Conservation (phyloP, 306 rosid species). For the Mimosa bimucronata region DNA sequence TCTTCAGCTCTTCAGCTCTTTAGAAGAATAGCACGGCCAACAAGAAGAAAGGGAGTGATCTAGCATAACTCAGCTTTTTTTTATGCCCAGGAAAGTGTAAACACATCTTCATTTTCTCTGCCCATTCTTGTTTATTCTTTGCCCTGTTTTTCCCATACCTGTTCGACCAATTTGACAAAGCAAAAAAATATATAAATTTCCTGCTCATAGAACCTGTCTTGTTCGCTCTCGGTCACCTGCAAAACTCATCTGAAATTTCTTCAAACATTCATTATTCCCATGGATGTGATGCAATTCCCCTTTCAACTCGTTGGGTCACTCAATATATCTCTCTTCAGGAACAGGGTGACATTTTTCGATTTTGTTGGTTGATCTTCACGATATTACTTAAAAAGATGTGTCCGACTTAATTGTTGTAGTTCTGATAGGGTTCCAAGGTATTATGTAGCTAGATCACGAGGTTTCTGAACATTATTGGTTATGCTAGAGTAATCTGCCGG, state of each 20-base stretch:
- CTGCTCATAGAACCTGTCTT: neutral
- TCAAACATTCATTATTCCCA: constrained; percentile 13
- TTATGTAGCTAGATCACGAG: constrained; percentile 9
- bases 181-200: neutral
- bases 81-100: neutral
- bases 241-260: no score
- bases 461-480: neutral
- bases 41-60: no score
- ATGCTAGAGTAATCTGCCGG: neutral
- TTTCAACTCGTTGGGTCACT: neutral
- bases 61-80: no score
- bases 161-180: no score
- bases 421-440: neutral
- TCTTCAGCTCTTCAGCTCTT: no score
- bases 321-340: no score
- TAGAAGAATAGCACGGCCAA: no score
- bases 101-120: neutral
- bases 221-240: neutral
- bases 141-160: neutral
- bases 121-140: neutral
- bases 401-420: neutral
- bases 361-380: constrained; percentile 28
- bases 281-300: neutral
- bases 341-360: no score
- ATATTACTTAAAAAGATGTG: constrained; percentile 13